Evolutionary conservation across 331 rosid genomes (phyloP), one percentile per base, ranked within the genome.

Genomic region (Malus hybrid): DNA sequence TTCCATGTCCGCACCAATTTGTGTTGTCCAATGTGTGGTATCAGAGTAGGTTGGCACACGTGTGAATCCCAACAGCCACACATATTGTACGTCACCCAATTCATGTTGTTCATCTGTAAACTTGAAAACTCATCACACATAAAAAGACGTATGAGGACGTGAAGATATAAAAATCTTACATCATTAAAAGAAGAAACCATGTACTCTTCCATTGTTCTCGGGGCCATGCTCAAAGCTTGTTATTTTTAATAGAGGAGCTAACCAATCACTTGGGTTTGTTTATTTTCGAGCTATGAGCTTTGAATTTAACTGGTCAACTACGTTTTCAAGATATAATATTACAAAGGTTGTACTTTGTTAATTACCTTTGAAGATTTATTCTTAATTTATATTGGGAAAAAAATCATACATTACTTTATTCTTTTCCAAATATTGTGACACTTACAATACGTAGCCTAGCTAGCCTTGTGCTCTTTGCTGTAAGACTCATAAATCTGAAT

Each of bases 61-160:
- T 8, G 44, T 36, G 0, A 36, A 8, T 36, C 44, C 4, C 44
- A 36, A 36, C 4, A 36, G 0, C 1, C 3, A 36, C 11, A 9
- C 44, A 2, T 36, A 1, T 0, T 36, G 3, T 36, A 36, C 11
- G 11, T 2, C 11, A 36, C 1, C 4, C 0, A 36, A 36, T 36
- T 36, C 1, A 0, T 8, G 1, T 36, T 36, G 1, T 8, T 3
- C 11, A 36, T 3, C 0, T 36, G 44, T 8, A 36, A 36, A 1
- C 4, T 36, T 36, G 1, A 36, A 36, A 36, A 36, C 11, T 36
- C 44, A 0, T 9, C 4, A 36, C 44, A 36, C 11, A 36, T 36
- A 36, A 36, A 36, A 36, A 36, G 1, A 3, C 1, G 11, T 3
- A 8, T 36, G 44, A 8, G 11, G 11, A 36, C 3, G 4, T 36